Evolutionary conservation across 371 early-diverging fungal genomes (phyloP), one percentile per base, ranked within the genome.

Genomic region (Syncephalastrum racemosum): DNA sequence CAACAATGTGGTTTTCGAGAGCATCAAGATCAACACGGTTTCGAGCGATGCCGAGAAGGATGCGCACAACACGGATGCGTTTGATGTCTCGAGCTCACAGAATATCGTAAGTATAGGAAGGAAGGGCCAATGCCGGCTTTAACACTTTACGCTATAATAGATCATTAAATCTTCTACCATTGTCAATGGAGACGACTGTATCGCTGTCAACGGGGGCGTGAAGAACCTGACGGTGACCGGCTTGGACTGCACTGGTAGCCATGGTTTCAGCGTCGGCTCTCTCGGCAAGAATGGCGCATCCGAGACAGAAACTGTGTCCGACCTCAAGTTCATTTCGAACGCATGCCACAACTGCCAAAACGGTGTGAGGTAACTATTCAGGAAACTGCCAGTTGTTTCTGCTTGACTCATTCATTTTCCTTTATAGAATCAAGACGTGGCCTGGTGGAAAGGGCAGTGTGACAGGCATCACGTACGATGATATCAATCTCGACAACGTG

Each of bases 241-340:
- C 22, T 49, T 66, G 18, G 55, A 53, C 42, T 72, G 73, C 50
- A 60, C 44, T 36, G 58, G 58, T 16, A 62, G 67, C 42, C 73
- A 72, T 36, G 73, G 70, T 47, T 72, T 72, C 59, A 64, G 67
- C 23, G 70, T 72, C 31, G 70, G 70, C 7, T 66, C 64, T n/a
- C 63, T 72, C 12, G 70, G 70, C 53, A 66, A 68, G 54, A 64
- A 62, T 13, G 62, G 68, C n/a, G 43, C 43, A 13, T 22, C 20
- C 3, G 15, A 51, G 1, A 60, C 62, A 8, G 70, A 64, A 13
- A 57, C 36, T 4, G 70, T 73, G 27, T 48, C 53, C 16, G 60
- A 51, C 40, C 54, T 73, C n/a, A 61, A 50, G 25, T 52, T 73
- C 15, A 42, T 56, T 4, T 24, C 62, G 44, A 60, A 57, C 48